These are phyloP conservation scores for Venustampulla echinocandica DNA, from an alignment of 495 filamentous ascomycete genomes.

Conservation along the genomic window DNA sequence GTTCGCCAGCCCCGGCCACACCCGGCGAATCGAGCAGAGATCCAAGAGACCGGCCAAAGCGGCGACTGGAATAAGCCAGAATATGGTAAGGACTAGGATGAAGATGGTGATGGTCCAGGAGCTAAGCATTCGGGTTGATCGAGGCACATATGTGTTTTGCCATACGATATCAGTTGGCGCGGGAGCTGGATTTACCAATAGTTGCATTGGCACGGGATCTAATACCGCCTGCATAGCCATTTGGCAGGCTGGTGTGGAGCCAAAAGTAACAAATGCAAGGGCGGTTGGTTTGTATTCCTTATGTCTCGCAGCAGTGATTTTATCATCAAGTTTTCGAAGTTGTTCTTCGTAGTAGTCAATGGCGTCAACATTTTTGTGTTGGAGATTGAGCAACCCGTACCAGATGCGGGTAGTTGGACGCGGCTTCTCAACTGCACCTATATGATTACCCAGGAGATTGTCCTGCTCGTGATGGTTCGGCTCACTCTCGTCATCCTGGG, in stretches of 20 bases:
- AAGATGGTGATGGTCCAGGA: conserved; percentile 76
- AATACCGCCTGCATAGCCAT: conserved; percentile 92
- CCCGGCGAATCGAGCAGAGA: conserved; percentile 62
- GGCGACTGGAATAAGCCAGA: conserved; percentile 85
- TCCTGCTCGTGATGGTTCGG: conserved; percentile 13
- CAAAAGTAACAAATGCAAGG: conserved; percentile 93
- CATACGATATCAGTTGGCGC: conserved; percentile 85
- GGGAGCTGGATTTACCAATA: conserved; percentile 80
- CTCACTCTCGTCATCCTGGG: conserved; percentile 33
- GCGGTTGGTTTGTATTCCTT: conserved; percentile 73
- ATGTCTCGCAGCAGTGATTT: conserved; percentile 58
- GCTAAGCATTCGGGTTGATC: conserved; percentile 58
- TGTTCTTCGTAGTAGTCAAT: conserved; percentile 90
- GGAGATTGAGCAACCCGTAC: conserved; percentile 69
- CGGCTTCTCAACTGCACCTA: conserved; percentile 19
- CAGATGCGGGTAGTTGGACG: conserved; percentile 69
- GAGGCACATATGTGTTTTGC: conserved; percentile 84
- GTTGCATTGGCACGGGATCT: conserved; percentile 74
- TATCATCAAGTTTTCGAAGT: conserved; percentile 70
- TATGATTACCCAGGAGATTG: conserved; percentile 25
- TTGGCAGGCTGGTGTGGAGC: conserved; percentile 84
- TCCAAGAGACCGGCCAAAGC: conserved; percentile 70
- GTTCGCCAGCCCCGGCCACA: conserved; percentile 63
- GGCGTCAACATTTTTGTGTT: conserved; percentile 69
- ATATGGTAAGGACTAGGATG: conserved; percentile 70